Base-by-base conservation (phyloP, 441 rosid species). In the Eugenia klotzschiana region DNA sequence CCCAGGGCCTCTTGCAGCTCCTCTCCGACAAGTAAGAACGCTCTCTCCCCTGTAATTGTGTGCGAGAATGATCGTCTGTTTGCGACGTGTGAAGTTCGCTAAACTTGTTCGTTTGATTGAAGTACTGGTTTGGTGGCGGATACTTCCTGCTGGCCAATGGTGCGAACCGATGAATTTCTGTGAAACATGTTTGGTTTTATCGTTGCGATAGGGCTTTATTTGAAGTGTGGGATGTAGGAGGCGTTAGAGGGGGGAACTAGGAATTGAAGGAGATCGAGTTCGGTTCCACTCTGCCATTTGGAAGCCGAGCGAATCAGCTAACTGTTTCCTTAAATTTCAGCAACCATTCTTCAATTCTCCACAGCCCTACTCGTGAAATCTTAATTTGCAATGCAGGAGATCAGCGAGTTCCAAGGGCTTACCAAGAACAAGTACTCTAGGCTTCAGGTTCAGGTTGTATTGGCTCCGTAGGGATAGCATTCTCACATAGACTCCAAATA, bases 1-100 rank as follows among this genome's bases (percentile, higher is more conserved):
- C 93, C 72, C 96, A 94, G 89, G 99, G 98, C 58, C 91, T 97
- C 89, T 94, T 94, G 82, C 92, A 94, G 83, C 98, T 97, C 84
- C 93, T 93, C 79, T 85, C 93, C 8, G 98, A 95, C 88, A 94
- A 95, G 99, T 95, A 91, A 84, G 74, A 60, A 50, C 43, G 82
- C 81, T 53, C 74, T 64, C 22, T 33, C 43, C 2, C 25, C 73
- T 10, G 50, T 29, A 43, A 79, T 55, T 60, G 26, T 16, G 33
- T 22, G 29, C n/a, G 37, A 79, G 55, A n/a, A 55, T 74, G 49
- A 51, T 14, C 55, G 20, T n/a, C 5, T 54, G 5, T n/a, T 40
- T 25, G 69, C 53, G 29, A 69, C 73, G 6, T 51, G 5, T 14
- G 7, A 51, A 51, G 2, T 80, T 25, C 26, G 58, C 57, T 6